Conservation (phyloP, 2,329 filamentous ascomycete species). For the Zymoseptoria crescenta region DNA sequence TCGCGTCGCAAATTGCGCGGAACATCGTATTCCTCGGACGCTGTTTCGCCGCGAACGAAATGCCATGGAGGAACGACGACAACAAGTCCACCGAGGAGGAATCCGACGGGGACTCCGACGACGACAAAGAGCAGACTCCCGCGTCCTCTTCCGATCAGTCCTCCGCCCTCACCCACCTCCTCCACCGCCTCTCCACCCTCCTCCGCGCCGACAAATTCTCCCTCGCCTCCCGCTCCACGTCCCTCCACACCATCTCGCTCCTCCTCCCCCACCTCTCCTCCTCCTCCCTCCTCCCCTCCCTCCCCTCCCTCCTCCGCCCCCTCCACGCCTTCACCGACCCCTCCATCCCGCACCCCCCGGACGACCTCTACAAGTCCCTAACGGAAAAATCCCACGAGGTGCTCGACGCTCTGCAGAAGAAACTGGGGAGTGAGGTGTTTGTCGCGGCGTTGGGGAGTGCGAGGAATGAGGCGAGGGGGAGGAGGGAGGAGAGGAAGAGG, state of each 20-base stretch:
- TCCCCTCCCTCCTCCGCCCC: conserved; percentile 58
- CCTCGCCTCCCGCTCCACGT: conserved; percentile 57
- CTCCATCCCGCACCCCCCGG: conserved; percentile 49
- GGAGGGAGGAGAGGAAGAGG: conserved; percentile 63
- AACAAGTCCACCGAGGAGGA: conserved; percentile 39
- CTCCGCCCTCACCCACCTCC: conserved; percentile 65
- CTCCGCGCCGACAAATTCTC: conserved; percentile 57
- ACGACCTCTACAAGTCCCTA: conserved; percentile 59
- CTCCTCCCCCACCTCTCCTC: conserved; percentile 59
- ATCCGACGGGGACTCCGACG: conserved; percentile 20
- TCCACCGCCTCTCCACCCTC: conserved; percentile 62
- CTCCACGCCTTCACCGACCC: conserved; percentile 80
- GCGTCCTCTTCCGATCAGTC: conserved; percentile 28
- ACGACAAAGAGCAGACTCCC: conserved; percentile 38
- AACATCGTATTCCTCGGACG: conserved; percentile 76
- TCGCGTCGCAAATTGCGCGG: conserved; percentile 72
- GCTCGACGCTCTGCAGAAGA: conserved; percentile 75
- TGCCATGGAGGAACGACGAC: conserved; percentile 38
- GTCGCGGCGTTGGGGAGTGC: conserved; percentile 66
- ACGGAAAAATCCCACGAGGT: conserved; percentile 66
- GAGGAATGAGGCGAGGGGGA: conserved; percentile 61
- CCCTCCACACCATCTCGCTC: conserved; percentile 65
- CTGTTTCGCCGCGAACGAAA: conserved; percentile 52
- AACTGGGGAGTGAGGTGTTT: conserved; percentile 72
- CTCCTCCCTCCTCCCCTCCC: conserved; percentile 53